Evolutionary conservation across 2,329 filamentous ascomycete genomes (phyloP).

Genomic region (Venturia effusa): DNA sequence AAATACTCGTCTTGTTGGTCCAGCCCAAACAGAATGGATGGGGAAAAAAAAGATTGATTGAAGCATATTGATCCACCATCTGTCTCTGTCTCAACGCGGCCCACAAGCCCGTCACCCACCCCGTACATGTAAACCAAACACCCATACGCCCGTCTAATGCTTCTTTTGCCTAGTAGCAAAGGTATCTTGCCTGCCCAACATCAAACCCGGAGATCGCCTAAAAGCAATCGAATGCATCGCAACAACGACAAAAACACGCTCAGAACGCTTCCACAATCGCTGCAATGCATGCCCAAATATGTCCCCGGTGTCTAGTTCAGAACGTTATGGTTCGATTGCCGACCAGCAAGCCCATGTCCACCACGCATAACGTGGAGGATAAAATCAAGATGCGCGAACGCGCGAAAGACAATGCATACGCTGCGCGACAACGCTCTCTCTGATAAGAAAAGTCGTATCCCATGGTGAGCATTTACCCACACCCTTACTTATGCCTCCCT

Average conservation of each 20-base stretch:
- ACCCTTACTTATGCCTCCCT: not conserved
- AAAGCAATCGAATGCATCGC: not conserved
- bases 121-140: too few relatives aligned
- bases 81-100: too few relatives aligned
- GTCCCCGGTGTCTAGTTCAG: too few relatives aligned
- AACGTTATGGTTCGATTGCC: too few relatives aligned
- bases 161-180: not conserved
- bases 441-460: not conserved
- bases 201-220: not conserved
- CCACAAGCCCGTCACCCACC: too few relatives aligned
- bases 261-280: not conserved
- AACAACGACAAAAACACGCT: not conserved
- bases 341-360: not conserved
- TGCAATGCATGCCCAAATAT: not conserved
- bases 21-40: too few relatives aligned
- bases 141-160: not conserved
- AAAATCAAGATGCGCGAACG: not conserved
- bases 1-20: too few relatives aligned
- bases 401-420: not conserved
- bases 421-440: not conserved
- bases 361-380: not conserved
- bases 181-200: not conserved
- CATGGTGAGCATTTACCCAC: not conserved
- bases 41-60: too few relatives aligned
- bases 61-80: too few relatives aligned